Percentiles rank a stretch among this genome's conserved stretches.
Conservation (phyloP, 371 early-diverging fungal genomes). For the Gilbertella persicaria region DNA sequence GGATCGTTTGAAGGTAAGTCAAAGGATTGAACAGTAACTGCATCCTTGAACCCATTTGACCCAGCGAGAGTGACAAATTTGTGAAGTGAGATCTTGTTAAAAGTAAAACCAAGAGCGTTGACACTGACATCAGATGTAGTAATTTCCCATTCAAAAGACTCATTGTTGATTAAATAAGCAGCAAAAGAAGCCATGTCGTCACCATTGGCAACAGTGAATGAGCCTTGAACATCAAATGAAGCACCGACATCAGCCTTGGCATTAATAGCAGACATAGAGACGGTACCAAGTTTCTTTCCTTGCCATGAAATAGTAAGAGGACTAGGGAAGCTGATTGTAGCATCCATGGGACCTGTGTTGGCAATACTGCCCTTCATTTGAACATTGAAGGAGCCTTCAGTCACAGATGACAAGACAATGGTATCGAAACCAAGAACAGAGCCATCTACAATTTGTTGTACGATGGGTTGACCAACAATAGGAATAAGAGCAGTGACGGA, state of each 20-base stretch:
- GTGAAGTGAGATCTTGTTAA: conserved; percentile 57
- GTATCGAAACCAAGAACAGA: conserved; percentile 53
- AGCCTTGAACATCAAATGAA: conserved; percentile 45
- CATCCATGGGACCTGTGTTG: conserved; percentile 65
- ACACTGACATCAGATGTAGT: conserved; percentile 51
- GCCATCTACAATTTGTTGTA: conserved; percentile 56
- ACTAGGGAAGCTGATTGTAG: conserved; percentile 56
- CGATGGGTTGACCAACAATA: conserved; percentile 61
- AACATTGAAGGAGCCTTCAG: conserved; percentile 52
- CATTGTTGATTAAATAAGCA: conserved; percentile 56
- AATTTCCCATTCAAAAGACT: conserved; percentile 62
- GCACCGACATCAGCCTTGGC: conserved; percentile 52
- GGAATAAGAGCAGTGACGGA: conserved; percentile 53
- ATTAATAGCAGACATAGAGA: conserved; percentile 50
- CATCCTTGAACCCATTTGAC: conserved; percentile 54
- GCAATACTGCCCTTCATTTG: conserved; percentile 58
- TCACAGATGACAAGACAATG: conserved; percentile 50
- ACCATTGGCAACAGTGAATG: conserved; percentile 46
- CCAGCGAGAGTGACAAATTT: conserved; percentile 57
- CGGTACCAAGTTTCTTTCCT: conserved; percentile 46
- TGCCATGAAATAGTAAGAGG: conserved; percentile 55
- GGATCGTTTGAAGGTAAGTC: conserved; percentile 61
- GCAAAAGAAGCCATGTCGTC: conserved; percentile 54
- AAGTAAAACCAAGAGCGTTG: conserved; percentile 57
- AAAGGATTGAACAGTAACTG: conserved; percentile 54